phyloP scores from a whole-genome alignment of 139 green algal genomes.

The Chlorella sorokiniana region DNA sequence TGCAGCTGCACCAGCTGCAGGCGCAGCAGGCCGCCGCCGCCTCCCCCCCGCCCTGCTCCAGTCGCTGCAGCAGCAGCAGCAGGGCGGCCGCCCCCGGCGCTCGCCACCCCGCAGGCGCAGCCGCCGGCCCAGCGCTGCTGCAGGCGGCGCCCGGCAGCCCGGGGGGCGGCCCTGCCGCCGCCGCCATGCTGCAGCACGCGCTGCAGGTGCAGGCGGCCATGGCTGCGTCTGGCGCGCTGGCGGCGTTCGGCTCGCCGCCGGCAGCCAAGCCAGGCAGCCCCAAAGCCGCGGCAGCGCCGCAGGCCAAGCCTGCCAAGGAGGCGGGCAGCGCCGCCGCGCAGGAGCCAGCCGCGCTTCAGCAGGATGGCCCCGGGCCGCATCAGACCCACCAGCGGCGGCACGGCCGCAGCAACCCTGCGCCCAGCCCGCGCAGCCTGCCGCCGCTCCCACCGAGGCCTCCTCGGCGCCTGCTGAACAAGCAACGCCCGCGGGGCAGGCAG shows the following conservation, averaged over 20 bases:
- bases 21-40: not conserved
- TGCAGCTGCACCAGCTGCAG: constrained; percentile 11
- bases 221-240: not conserved
- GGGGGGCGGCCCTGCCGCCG: not conserved
- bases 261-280: no score
- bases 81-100: not conserved
- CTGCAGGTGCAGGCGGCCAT: not conserved
- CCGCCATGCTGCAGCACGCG: not conserved
- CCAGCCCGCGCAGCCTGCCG: no score
- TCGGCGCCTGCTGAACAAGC: not conserved
- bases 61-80: not conserved
- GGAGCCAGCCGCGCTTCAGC: no score
- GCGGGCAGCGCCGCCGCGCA: no score
- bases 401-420: no score
- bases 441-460: not conserved
- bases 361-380: no score
- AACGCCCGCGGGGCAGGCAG: not conserved
- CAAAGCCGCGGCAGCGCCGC: no score
- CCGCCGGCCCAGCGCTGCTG: not conserved
- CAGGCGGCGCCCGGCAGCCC: not conserved
- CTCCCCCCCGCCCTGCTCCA: not conserved
- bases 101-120: not conserved
- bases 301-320: no score
- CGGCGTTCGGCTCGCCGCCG: no score
- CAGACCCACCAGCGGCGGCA: no score